Evolutionary conservation across 805 yeast species (phyloP).

Genomic region (Yarrowia sp.): DNA sequence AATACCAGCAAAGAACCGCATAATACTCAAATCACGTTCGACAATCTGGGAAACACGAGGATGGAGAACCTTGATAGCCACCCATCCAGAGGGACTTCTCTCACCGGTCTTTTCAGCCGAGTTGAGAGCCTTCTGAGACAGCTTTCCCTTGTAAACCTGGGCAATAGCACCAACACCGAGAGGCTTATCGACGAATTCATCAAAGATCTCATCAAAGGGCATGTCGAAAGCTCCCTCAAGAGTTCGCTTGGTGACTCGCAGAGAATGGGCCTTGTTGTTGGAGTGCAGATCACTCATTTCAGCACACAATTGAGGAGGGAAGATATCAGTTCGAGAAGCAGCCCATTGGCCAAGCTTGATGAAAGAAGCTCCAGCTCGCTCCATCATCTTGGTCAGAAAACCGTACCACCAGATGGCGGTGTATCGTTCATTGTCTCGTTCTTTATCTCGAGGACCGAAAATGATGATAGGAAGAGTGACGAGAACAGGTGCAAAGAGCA

Average conservation of each 20-base stretch:
- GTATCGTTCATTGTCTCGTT: conserved; percentile 44
- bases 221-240: conserved; percentile 59
- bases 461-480: conserved; percentile 57
- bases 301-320: conserved; percentile 73
- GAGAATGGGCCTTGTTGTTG: conserved; percentile 70
- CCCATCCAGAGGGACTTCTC: conserved; percentile 44
- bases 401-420: conserved; percentile 75
- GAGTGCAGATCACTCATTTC: conserved; percentile 79
- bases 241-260: conserved; percentile 56
- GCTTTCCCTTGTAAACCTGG: conserved; percentile 80
- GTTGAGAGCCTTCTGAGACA: conserved; percentile 35
- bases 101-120: not conserved
- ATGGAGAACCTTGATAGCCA: conserved; percentile 90
- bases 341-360: conserved; percentile 95
- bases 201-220: conserved; percentile 72
- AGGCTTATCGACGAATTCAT: conserved; percentile 70
- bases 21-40: conserved; percentile 76
- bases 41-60: conserved; percentile 76
- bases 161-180: conserved; percentile 99
- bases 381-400: conserved; percentile 63
- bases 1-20: conserved; percentile 71
- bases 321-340: conserved; percentile 91
- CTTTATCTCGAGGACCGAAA: conserved; percentile 46
- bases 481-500: conserved; percentile 68
- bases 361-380: conserved; percentile 86